Base-by-base conservation (phyloP, 192 early-diverging fungal genomes). In the Backusella australiensis region DNA sequence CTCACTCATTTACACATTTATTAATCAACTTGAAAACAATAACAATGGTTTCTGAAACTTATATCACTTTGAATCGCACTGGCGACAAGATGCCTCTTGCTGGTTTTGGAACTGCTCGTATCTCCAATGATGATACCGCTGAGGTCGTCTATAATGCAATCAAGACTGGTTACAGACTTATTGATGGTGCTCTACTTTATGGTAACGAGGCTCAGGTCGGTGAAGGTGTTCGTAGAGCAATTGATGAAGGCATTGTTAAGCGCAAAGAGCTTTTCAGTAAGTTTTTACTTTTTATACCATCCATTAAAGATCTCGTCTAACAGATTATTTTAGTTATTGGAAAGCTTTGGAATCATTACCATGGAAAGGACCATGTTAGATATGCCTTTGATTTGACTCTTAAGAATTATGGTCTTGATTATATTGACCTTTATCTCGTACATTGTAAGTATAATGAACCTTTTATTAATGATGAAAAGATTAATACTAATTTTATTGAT, bases 301-400 rank as follows among this genome's bases (percentile, higher is more conserved):
- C 9, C 15, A 70, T 35, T 19, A 69, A 34, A 11, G 17, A 3
- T n/a, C 8, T 41, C 29, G 7, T 36, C 36, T n/a, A 68, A 68
- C 32, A 19, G 1, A 23, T 39, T 71, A 7, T 26, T 21, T 66
- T 49, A 76, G 81, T 82, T 46, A 71, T 73, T 15, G 75, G 77
- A 67, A 82, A 90, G 82, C 73, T 90, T 26, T 93, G 90, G 89
- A 88, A 89, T 56, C 89, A 90, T n/a, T 86, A 87, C 56, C 89
- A 92, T 65, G 71, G 74, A 53, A 80, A 80, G 76, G 81, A 85
- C 9, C 80, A 88, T 38, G 87, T 86, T 34, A 83, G 85, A 15
- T 56, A 76, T 49, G 89, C 88, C 4, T 83, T 89, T 68, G 76
- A 89, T 76, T 93, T 2, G 79, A 81, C 19, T 68, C 86, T 39